These are phyloP conservation scores for Lachnellula hyalina DNA, from an alignment of 2,329 filamentous ascomycete species.

Conservation along the genomic window DNA sequence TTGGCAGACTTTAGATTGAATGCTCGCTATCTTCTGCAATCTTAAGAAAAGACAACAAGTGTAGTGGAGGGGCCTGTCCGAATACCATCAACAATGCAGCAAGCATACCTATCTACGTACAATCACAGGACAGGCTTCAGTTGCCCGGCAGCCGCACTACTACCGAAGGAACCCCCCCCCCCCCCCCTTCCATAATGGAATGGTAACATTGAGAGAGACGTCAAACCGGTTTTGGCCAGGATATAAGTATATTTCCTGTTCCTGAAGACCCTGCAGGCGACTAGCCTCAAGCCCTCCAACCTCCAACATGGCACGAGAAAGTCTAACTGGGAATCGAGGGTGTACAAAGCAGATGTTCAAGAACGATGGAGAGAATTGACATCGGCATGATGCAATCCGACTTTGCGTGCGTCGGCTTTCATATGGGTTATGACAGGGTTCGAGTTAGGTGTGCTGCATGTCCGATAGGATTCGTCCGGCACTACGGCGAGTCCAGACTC, in stretches of 20 bases:
- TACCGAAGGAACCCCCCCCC: no score
- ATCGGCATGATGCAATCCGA: no score
- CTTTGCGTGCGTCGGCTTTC: not conserved
- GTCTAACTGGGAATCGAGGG: no score
- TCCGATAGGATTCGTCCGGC: not conserved
- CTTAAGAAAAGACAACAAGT: not conserved
- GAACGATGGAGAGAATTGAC: no score
- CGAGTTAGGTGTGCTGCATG: not conserved
- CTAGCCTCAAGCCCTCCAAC: not conserved
- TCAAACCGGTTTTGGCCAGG: not conserved
- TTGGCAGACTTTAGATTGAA: not conserved
- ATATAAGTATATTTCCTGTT: not conserved
- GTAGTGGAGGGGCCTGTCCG: not conserved
- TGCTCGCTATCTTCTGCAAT: not conserved
- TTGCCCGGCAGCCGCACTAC: no score
- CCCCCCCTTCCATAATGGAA: no score
- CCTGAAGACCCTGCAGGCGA: conserved; percentile 3
- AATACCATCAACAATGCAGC: not conserved
- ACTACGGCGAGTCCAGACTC: not conserved
- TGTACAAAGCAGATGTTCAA: no score
- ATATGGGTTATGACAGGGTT: conserved; percentile 1
- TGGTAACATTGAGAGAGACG: no score
- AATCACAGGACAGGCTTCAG: not conserved
- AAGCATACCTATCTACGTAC: not conserved
- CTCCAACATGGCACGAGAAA: not conserved